Evolutionary conservation across 2,329 filamentous ascomycete species (phyloP), one percentile per base, ranked within the genome.

Genomic region (Exserohilum rostratum): DNA sequence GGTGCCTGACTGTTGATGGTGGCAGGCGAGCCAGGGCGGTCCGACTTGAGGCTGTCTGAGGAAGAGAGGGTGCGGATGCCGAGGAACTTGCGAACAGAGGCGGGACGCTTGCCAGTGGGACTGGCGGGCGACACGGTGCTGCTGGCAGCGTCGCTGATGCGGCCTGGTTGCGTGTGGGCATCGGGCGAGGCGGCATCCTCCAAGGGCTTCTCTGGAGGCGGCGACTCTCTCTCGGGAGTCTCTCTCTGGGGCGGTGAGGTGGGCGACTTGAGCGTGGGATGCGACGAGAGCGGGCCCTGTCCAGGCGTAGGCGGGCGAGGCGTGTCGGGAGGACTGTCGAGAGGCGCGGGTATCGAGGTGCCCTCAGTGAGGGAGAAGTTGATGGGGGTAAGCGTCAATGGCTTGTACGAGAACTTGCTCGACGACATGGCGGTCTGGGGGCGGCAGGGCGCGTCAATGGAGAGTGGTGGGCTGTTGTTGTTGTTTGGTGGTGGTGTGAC

Each of bases 351-450:
- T 60, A 77, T 77, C 49, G 71, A 68, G 44, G 75, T 77, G 53
- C 75, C 75, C 39, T 76, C 75, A 31, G 75, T 77, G 50, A 77
- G 71, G 40, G 75, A 77, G 69, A 77, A 75, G 61, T 75, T 71
- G 66, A 77, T 70, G 46, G 75, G 74, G 31, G 66, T 63, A 29
- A 75, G 64, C 44, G 72, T 73, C 51, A 74, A 64, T 51, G 72
- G 72, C 61, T 73, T 69, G 66, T 70, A 74, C 9, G 52, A 50
- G 50, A 58, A 58, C 50, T 71, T 74, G 55, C 53, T 57, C 40
- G 43, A 56, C 29, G 66, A 58, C 71, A 74, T 74, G 56, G 31
- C 59, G 61, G 53, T 42, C 46, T 13, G 50, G 30, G 39, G 45
- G 55, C 39, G 35, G 43, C 30, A 35, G 33, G 22, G 22, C 22